A percentile compares a stretch with the other conserved stretches of the same genome.
Evolutionary conservation across 371 early-diverging fungal species (phyloP).

Genomic region (Mucor racemosus): DNA sequence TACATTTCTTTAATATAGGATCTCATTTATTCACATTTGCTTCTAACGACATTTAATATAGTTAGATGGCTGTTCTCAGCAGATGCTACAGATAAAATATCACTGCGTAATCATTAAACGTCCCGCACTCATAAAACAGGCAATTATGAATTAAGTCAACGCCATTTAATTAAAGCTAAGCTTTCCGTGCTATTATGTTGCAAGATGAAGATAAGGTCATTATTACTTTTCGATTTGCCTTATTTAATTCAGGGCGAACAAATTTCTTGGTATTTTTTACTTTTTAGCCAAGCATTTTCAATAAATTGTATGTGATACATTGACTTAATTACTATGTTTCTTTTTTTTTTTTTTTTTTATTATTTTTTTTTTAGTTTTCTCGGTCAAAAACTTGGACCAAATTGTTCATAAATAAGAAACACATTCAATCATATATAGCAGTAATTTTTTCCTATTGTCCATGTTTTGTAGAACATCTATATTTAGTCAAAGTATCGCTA

Average conservation of each 20-base stretch:
- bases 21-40: no score
- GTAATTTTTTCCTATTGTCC: neutral
- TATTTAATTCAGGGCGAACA: neutral
- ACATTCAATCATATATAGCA: neutral
- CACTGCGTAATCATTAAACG: no score
- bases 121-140: no score
- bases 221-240: neutral
- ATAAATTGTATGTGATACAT: constrained; percentile 1
- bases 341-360: neutral
- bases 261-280: neutral
- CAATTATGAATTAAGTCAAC: no score
- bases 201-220: no score
- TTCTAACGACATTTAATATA: no score
- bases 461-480: neutral
- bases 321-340: neutral
- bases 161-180: no score
- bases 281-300: neutral
- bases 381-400: neutral
- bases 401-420: neutral
- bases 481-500: constrained; percentile 3
- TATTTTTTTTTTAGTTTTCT: neutral
- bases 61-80: no score
- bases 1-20: no score
- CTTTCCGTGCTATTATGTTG: no score
- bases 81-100: no score